Conservation (phyloP, 768 basidiomycete genomes). For the Mycena venus region DNA sequence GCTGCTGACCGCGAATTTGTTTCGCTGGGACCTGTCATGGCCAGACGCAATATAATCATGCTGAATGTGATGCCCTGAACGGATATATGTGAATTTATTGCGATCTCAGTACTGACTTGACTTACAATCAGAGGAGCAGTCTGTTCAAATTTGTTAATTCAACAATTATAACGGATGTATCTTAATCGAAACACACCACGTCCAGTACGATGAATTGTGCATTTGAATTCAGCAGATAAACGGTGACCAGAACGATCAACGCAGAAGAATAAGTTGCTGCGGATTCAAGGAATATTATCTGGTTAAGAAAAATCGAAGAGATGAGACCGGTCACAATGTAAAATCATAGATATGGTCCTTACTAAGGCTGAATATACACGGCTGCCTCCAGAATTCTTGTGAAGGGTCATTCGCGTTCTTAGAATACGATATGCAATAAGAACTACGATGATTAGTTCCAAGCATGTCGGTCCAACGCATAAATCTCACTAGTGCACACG, state of each 20-base stretch:
- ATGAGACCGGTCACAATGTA: too few species aligned
- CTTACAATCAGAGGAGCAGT: conserved; percentile 5
- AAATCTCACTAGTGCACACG: conserved; percentile 13
- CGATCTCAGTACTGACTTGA: neutral
- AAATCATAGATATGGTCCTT: too few species aligned
- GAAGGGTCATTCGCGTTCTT: neutral
- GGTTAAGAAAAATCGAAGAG: too few species aligned
- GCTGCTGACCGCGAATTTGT: neutral
- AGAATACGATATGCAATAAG: conserved; percentile 26
- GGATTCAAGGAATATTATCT: conserved; percentile 27
- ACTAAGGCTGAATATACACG: conserved; percentile 18
- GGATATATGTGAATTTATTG: neutral
- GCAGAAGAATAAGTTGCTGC: conserved; percentile 22
- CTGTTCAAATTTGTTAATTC: neutral
- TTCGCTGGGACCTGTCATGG: too few species aligned
- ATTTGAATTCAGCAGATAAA: neutral
- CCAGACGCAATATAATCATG: conserved; percentile 9
- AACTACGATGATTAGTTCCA: too few species aligned
- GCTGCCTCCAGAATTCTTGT: neutral
- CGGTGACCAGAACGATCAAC: neutral
- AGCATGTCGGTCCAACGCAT: too few species aligned
- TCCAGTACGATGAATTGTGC: conserved; percentile 17
- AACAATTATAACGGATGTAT: too few species aligned
- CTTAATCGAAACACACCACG: neutral
- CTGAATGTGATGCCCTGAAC: conserved; percentile 13